Evolutionary conservation across 306 rosid genomes (phyloP), one percentile per base, ranked within the genome.

Genomic region (Spatholobus suberectus): DNA sequence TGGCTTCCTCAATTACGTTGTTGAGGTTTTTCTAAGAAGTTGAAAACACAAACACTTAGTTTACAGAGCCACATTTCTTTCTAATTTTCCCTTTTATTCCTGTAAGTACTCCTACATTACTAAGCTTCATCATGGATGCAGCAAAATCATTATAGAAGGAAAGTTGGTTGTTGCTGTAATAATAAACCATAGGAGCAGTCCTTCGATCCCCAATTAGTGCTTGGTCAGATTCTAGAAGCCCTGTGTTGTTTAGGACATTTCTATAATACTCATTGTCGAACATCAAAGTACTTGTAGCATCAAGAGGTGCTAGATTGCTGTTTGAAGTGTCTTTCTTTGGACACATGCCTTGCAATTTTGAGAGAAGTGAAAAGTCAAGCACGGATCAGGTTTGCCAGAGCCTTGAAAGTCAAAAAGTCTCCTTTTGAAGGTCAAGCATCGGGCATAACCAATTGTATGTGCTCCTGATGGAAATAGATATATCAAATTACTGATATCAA

Each of bases 371-470:
- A 9, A 85, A 12, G 29, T 85, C 91, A 0, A 93, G 86, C 6
- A 38, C 18, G 0, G 96, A 77, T 93, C 97, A 1, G 97, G 89
- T 27, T 78, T 78, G 14, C 97, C 94, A 0, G 95, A 86, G 54
- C 89, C 89, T 24, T 83, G 61, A 77, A 67, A 91, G 86, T 91
- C 29, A 67, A 90, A 93, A 24, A 93, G 92, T 18, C 97, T 91
- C 5, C 79, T 1, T 82, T 89, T 87, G 89, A 93, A 87, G 47
- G 87, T 86, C 75, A 85, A 79, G 84, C 97, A 93, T 20, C 84
- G 93, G 3, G 96, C 94, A 68, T 81, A 93, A 1, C 97, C 97
- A 73, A 93, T 82, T 13, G 97, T 91, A 77, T 93, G 97, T 51
- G 71, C 94, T 54, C 96, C 97, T 88, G 61, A 29, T 23, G 27